Percentiles rank a stretch among this genome's conserved stretches.
Evolutionary conservation across 2,329 filamentous ascomycete genomes (phyloP).

Genomic region (Ascochyta fabae): DNA sequence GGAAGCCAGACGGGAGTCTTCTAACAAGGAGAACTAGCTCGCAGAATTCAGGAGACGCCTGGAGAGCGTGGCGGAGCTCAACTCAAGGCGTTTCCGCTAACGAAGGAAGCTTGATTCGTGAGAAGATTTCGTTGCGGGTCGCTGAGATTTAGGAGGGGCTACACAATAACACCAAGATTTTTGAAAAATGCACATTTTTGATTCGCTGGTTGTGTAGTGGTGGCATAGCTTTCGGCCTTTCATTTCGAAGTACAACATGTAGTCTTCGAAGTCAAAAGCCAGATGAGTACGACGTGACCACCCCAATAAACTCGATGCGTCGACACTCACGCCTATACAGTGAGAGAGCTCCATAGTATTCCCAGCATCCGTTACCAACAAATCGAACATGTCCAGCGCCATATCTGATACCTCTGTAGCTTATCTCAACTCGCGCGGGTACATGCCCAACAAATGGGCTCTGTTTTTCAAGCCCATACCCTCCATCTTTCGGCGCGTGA

Average conservation of each 20-base stretch:
- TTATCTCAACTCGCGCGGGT: conserved; percentile 18
- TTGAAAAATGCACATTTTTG: not conserved
- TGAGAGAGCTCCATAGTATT: not conserved
- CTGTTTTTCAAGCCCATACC: conserved; percentile 7
- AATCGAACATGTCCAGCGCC: too few species aligned
- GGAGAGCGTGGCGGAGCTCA: not conserved
- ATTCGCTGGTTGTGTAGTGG: not conserved
- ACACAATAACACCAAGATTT: too few species aligned
- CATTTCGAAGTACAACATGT: not conserved
- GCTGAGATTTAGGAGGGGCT: too few species aligned
- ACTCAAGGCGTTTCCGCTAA: not conserved
- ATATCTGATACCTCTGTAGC: not conserved
- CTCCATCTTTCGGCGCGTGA: conserved; percentile 23
- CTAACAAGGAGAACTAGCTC: not conserved
- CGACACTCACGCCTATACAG: not conserved
- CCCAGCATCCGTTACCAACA: not conserved
- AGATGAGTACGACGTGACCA: not conserved
- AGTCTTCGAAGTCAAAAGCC: not conserved
- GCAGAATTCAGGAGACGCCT: not conserved
- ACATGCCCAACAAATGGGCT: conserved; percentile 20
- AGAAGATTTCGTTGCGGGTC: not conserved
- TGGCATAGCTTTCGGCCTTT: too few species aligned
- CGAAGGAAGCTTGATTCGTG: not conserved
- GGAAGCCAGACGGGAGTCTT: not conserved
- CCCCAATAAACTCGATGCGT: not conserved